Conservation (phyloP, 2,329 filamentous ascomycete genomes). For the Penicillium olsonii region DNA sequence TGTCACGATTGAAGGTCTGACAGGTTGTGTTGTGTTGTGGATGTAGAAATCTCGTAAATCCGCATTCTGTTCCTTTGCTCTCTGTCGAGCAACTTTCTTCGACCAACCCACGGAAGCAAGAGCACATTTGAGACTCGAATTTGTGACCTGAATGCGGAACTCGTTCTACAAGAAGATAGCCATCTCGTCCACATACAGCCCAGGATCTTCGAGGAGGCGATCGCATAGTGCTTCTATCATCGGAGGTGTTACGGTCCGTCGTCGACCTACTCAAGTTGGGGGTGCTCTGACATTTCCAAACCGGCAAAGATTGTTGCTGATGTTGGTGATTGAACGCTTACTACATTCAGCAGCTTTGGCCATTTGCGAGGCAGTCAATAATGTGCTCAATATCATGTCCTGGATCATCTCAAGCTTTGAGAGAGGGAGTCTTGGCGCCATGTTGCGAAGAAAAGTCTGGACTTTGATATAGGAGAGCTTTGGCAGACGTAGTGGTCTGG, state of each 20-base stretch:
- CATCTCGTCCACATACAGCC: slow-evolving; percentile 25
- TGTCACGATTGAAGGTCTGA: background rate
- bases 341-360: slow-evolving; percentile 13
- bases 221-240: slow-evolving; percentile 27
- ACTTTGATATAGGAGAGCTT: background rate
- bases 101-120: background rate
- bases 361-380: slow-evolving; percentile 12
- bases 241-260: slow-evolving; percentile 21
- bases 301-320: slow-evolving; percentile 9
- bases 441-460: slow-evolving; percentile 3
- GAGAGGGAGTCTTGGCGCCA: slow-evolving; percentile 6
- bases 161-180: slow-evolving; percentile 18
- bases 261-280: slow-evolving; percentile 22
- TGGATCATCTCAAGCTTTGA: slow-evolving; percentile 13
- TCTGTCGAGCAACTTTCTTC: slow-evolving; percentile 14
- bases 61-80: slow-evolving; percentile 33
- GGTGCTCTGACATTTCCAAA: slow-evolving; percentile 18
- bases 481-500: background rate
- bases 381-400: slow-evolving; percentile 14
- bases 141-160: background rate
- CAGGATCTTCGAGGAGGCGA: slow-evolving; percentile 24
- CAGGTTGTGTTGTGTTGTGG: background rate
- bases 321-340: slow-evolving; percentile 12
- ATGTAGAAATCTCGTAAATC: slow-evolving; percentile 37
- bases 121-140: background rate